Evolutionary conservation across 805 yeast species (phyloP).

Genomic region (Lachancea nothofagi): DNA sequence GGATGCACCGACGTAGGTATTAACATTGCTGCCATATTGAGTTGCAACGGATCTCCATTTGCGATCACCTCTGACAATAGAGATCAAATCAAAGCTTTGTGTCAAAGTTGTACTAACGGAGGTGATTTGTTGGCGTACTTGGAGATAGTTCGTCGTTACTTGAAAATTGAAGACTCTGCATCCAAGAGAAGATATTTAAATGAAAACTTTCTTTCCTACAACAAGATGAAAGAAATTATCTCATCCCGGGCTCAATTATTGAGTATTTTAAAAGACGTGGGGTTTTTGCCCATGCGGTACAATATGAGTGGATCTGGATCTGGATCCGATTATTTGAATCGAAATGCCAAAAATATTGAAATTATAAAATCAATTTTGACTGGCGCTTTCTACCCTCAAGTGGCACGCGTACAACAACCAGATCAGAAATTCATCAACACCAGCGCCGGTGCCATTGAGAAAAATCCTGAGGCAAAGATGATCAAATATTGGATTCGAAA

Average conservation of each 20-base stretch:
- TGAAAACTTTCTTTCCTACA: slow-evolving; percentile 56
- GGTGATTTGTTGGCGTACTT: slow-evolving; percentile 77
- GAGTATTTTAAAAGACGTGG: slow-evolving; percentile 68
- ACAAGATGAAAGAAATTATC: slow-evolving; percentile 62
- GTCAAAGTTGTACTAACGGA: slow-evolving; percentile 27
- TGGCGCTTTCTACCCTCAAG: slow-evolving; percentile 77
- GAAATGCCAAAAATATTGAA: slow-evolving; percentile 45
- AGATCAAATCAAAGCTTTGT: slow-evolving; percentile 51
- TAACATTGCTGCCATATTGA: slow-evolving; percentile 72
- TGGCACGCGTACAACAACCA: slow-evolving; percentile 77
- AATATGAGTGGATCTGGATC: slow-evolving; percentile 23
- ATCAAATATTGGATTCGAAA: slow-evolving; percentile 70
- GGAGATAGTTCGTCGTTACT: slow-evolving; percentile 54
- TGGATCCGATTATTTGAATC: slow-evolving; percentile 37
- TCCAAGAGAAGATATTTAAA: slow-evolving; percentile 42
- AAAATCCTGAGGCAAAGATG: slow-evolving; percentile 74
- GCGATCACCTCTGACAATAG: slow-evolving; percentile 55
- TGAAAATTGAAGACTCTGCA: slow-evolving; percentile 19
- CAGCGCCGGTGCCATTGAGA: slow-evolving; percentile 72
- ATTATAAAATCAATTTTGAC: slow-evolving; percentile 65
- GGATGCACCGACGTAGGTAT: slow-evolving; percentile 74
- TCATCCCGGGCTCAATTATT: slow-evolving; percentile 67
- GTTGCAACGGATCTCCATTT: slow-evolving; percentile 67
- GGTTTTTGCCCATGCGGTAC: slow-evolving; percentile 60
- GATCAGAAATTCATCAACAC: slow-evolving; percentile 69